Conservation (phyloP, 169 alveolate genomes). For the Plasmodium blacklocki region DNA sequence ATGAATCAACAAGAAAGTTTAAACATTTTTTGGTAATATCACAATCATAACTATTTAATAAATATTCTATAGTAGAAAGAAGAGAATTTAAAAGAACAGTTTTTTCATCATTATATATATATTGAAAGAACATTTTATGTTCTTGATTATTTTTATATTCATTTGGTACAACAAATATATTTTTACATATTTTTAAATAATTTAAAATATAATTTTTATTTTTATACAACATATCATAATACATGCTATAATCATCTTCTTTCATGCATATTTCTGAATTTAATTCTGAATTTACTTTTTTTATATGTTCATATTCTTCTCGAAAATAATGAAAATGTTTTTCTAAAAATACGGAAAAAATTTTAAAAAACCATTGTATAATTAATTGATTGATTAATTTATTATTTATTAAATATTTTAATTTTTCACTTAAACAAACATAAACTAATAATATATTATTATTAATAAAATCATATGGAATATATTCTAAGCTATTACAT, state of each 20-base stretch:
- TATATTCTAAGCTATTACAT: conserved; percentile 9
- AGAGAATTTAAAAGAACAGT: conserved; percentile 3
- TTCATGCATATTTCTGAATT: conserved; percentile 1
- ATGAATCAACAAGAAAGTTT: conserved; percentile 19
- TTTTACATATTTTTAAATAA: conserved; percentile 56
- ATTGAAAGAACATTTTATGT: neutral
- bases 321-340: conserved; percentile 19
- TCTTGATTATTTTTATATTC: conserved; percentile 23
- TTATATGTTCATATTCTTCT: conserved; percentile 23
- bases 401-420: conserved; percentile 14
- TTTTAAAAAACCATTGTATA: conserved; percentile 28
- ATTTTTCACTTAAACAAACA: conserved; percentile 26
- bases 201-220: conserved; percentile 26
- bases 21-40: conserved; percentile 15
- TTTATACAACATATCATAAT: conserved; percentile 25
- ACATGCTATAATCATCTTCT: conserved; percentile 58
- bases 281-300: conserved; percentile 18
- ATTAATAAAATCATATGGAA: conserved; percentile 25
- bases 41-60: conserved; percentile 43
- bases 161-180: conserved; percentile 31
- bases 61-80: conserved; percentile 7
- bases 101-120: conserved; percentile 14
- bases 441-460: conserved; percentile 19
- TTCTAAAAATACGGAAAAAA: conserved; percentile 11
- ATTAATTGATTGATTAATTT: conserved; percentile 21